phyloP scores from a whole-genome alignment of 2,329 filamentous ascomycete species.

The Cladophialophora yegresii region DNA sequence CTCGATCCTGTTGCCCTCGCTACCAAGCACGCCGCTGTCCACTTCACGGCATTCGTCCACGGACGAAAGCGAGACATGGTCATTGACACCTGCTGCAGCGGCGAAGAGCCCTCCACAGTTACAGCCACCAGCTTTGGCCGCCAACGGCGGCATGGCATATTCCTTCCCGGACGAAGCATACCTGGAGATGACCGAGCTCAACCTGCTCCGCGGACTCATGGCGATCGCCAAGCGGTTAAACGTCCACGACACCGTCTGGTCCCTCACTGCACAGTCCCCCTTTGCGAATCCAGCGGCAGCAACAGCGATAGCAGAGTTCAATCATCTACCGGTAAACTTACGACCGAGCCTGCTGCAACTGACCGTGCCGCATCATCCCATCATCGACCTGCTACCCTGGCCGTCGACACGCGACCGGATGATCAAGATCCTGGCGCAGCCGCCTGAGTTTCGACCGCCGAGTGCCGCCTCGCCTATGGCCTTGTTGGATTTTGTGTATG shows the following conservation, averaged over 20 bases:
- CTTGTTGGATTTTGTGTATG: conserved; percentile 57
- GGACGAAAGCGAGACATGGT: conserved; percentile 12
- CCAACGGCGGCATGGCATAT: conserved; percentile 11
- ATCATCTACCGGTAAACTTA: conserved; percentile 52
- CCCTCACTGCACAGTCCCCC: conserved; percentile 51
- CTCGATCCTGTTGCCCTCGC: conserved; percentile 11
- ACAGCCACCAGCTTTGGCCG: neutral
- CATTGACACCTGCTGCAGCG: neutral
- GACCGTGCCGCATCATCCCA: conserved; percentile 57
- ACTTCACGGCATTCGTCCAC: conserved; percentile 12
- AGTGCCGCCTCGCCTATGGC: conserved; percentile 52
- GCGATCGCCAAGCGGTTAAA: conserved; percentile 54
- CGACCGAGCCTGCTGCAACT: conserved; percentile 56
- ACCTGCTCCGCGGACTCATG: conserved; percentile 52
- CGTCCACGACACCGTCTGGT: conserved; percentile 48
- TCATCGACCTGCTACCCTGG: conserved; percentile 62
- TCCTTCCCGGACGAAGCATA: conserved; percentile 51
- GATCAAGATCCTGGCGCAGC: conserved; percentile 56
- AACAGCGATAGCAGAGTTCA: conserved; percentile 38
- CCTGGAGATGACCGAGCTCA: conserved; percentile 54
- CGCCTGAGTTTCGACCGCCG: conserved; percentile 52
- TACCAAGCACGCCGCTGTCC: conserved; percentile 21
- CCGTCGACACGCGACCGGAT: conserved; percentile 56
- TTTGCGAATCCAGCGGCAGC: conserved; percentile 43
- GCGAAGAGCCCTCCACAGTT: neutral